These are phyloP conservation scores for Candida glucosophila DNA, from an alignment of 1,139 yeast species.

Conservation along the genomic window DNA sequence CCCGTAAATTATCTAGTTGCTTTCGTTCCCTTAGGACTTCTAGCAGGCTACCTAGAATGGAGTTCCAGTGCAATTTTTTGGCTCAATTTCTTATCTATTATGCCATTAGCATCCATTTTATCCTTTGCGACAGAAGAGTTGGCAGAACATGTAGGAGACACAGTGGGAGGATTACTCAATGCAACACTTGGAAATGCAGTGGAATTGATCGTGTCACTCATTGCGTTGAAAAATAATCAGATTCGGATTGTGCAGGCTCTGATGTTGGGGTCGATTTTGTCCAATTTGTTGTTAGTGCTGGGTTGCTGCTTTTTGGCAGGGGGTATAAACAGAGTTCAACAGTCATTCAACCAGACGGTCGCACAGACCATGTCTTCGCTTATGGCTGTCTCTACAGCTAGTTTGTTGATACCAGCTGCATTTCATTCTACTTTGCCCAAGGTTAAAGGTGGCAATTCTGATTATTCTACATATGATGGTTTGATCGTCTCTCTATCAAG, in stretches of 20 bases:
- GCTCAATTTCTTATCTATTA: slow-evolving; percentile 80
- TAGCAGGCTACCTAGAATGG: slow-evolving; percentile 55
- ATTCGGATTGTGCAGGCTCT: slow-evolving; percentile 93
- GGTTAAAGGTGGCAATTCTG: slow-evolving; percentile 26
- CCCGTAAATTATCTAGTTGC: slow-evolving; percentile 70
- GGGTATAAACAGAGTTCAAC: slow-evolving; percentile 79
- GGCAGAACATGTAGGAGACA: slow-evolving; percentile 78
- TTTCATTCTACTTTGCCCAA: slow-evolving; percentile 76
- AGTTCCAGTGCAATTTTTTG: slow-evolving; percentile 54
- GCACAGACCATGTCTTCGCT: slow-evolving; percentile 96
- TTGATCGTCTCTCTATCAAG: slow-evolving; percentile 72
- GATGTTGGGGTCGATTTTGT: slow-evolving; percentile 88
- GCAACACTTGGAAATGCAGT: slow-evolving; percentile 95
- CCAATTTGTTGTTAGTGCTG: slow-evolving; percentile 77
- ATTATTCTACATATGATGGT: too few relatives aligned
- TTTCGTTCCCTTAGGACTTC: slow-evolving; percentile 79
- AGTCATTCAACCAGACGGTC: slow-evolving; percentile 86
- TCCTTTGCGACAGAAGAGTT: slow-evolving; percentile 92
- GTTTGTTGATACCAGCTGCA: slow-evolving; percentile 90
- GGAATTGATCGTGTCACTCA: slow-evolving; percentile 86
- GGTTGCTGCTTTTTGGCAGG: slow-evolving; percentile 97
- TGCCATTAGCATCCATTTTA: slow-evolving; percentile 84
- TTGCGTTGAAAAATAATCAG: slow-evolving; percentile 80
- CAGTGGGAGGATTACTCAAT: slow-evolving; percentile 85
- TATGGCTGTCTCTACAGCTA: slow-evolving; percentile 84